A percentile compares a stretch with the other conserved stretches of the same genome.
These are phyloP conservation scores for Beauveria sp. DNA, from an alignment of 2,329 filamentous ascomycete genomes.

Conservation along the genomic window DNA sequence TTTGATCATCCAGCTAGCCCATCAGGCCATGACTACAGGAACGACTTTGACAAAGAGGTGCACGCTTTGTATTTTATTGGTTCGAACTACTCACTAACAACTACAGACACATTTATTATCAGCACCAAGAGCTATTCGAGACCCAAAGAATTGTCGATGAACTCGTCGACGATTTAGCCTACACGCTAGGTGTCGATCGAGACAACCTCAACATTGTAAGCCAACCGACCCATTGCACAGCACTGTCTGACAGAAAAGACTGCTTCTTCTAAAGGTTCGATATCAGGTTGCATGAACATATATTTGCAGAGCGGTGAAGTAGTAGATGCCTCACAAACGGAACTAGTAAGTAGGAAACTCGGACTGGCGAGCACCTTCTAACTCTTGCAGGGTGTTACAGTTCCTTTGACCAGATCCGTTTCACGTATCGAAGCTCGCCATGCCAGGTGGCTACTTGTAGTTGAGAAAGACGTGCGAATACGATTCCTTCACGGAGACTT, in stretches of 20 bases:
- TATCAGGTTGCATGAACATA: slow-evolving; percentile 51
- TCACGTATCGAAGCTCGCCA: slow-evolving; percentile 39
- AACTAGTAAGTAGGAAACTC: slow-evolving; percentile 18
- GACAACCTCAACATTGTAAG: slow-evolving; percentile 63
- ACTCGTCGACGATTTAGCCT: slow-evolving; percentile 67
- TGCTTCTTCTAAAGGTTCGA: slow-evolving; percentile 65
- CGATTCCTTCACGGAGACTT: background rate
- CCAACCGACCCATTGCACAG: background rate
- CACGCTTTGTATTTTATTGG: background rate
- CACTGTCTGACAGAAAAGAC: slow-evolving; percentile 37
- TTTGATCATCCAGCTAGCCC: slow-evolving; percentile 50
- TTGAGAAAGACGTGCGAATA: slow-evolving; percentile 65
- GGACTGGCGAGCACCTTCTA: slow-evolving; percentile 11
- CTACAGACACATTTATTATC: slow-evolving; percentile 70
- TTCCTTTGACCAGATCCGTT: slow-evolving; percentile 48
- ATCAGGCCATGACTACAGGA: slow-evolving; percentile 49
- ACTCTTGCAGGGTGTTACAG: slow-evolving; percentile 44
- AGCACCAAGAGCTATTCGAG: slow-evolving; percentile 63
- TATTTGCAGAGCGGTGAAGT: slow-evolving; percentile 35
- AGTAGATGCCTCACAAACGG: slow-evolving; percentile 24
- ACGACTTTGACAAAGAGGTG: slow-evolving; percentile 48
- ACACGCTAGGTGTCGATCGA: slow-evolving; percentile 57
- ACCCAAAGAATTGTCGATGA: slow-evolving; percentile 62
- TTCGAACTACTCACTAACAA: background rate
- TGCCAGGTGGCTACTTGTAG: slow-evolving; percentile 59